Percentiles rank a stretch among this genome's conserved stretches.
Conservation (phyloP, 2,329 filamentous ascomycete species). For the Fusarium buharicum region DNA sequence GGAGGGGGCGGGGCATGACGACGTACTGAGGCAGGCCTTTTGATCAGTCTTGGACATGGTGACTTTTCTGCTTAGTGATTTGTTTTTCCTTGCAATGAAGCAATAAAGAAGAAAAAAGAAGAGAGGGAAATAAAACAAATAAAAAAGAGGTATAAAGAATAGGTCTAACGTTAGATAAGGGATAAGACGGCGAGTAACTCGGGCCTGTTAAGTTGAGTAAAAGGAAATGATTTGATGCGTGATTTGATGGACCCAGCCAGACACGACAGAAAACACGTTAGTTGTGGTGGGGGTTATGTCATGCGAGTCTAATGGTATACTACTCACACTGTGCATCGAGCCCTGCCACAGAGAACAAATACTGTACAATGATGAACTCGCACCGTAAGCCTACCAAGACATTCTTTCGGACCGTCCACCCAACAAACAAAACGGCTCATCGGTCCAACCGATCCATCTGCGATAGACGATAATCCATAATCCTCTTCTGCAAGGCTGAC, state of each 20-base stretch:
- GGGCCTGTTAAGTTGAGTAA: constrained; percentile 30
- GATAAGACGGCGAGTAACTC: constrained; percentile 37
- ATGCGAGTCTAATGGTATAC: constrained; percentile 30
- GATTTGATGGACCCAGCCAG: constrained; percentile 44
- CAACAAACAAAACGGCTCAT: constrained; percentile 36
- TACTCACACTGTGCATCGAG: constrained; percentile 14
- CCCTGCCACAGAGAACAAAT: fast-evolving
- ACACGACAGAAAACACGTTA: constrained; percentile 43
- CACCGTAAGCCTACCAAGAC: constrained; percentile 7
- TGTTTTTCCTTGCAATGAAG: constrained; percentile 22
- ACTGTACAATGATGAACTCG: constrained; percentile 27
- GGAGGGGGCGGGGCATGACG: constrained; percentile 47
- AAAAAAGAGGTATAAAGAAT: constrained; percentile 16
- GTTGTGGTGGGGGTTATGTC: constrained; percentile 44
- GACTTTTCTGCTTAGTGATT: constrained; percentile 31
- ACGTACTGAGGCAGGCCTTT: constrained; percentile 71
- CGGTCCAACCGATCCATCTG: constrained; percentile 41
- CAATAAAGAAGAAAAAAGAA: constrained; percentile 30
- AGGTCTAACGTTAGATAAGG: constrained; percentile 21
- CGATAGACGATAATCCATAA: constrained; percentile 23
- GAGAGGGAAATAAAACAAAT: constrained; percentile 11
- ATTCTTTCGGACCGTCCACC: constrained; percentile 35
- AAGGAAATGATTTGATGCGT: constrained; percentile 43
- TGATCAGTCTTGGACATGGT: constrained; percentile 66
- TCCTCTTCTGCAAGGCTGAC: constrained; percentile 41